phyloP scores from a whole-genome alignment of 1,284 basidiomycete genomes.

The Xanthoconium separans region DNA sequence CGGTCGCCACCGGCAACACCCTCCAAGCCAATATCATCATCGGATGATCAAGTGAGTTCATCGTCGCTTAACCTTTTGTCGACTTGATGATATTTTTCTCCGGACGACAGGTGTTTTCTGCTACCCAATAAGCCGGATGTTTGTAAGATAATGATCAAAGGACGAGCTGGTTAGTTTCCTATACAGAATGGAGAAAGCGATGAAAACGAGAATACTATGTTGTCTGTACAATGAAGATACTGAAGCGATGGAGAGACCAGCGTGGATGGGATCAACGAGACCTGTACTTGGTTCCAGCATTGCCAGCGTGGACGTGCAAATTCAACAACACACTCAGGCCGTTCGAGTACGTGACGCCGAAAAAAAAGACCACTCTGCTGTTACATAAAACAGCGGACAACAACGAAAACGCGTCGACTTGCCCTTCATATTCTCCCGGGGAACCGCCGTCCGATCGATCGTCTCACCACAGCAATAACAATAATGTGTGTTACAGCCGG shows the following conservation, averaged over 20 bases:
- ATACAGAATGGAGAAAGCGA: neutral
- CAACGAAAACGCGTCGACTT: constrained; percentile 44
- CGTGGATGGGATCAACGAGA: too few species aligned
- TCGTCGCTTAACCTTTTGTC: neutral
- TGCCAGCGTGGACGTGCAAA: too few species aligned
- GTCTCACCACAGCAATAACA: constrained; percentile 55
- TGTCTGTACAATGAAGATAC: too few species aligned
- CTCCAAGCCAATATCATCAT: constrained; percentile 12
- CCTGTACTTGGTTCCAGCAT: too few species aligned
- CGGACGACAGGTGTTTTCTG: neutral
- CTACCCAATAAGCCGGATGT: neutral
- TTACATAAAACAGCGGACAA: constrained; percentile 41
- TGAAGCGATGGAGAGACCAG: too few species aligned
- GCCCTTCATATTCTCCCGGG: constrained; percentile 42
- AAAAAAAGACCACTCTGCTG: too few species aligned
- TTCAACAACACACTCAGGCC: too few species aligned
- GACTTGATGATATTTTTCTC: neutral
- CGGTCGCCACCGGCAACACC: neutral
- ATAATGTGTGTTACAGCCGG: constrained; percentile 63
- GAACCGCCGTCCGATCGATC: constrained; percentile 49
- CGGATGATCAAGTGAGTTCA: constrained; percentile 10
- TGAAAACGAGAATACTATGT: neutral
- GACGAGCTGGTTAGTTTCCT: neutral
- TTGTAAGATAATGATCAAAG: neutral
- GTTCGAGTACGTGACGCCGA: too few species aligned